phyloP scores from a whole-genome alignment of 768 basidiomycete genomes.

The Rhodotorula toruloides region DNA sequence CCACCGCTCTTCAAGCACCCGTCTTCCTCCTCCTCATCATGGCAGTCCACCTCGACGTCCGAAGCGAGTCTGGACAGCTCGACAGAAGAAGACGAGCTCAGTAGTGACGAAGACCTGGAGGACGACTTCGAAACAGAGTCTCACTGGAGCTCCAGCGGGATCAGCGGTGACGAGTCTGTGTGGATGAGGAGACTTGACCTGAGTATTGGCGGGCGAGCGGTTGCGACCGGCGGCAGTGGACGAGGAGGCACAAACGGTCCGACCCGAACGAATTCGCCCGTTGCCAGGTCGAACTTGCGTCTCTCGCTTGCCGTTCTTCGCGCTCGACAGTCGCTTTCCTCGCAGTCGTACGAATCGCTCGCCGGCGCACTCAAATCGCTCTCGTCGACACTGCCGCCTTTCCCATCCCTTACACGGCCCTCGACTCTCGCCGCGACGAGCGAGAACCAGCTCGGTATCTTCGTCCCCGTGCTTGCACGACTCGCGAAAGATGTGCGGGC shows the following conservation, averaged over 20 bases:
- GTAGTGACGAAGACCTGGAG: too few species aligned
- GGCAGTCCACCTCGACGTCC: too few species aligned
- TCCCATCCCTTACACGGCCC: background rate
- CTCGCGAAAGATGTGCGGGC: conserved; percentile 3
- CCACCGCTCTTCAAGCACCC: too few species aligned
- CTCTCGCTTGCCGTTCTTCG: conserved; percentile 29
- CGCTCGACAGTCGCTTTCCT: conserved; percentile 4
- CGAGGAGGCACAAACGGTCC: background rate
- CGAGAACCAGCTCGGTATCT: conserved; percentile 9
- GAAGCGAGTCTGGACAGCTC: too few species aligned
- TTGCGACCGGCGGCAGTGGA: background rate
- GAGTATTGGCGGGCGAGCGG: too few species aligned
- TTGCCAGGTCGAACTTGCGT: conserved; percentile 7
- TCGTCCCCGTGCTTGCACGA: conserved; percentile 13
- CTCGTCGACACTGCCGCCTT: background rate
- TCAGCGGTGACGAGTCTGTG: too few species aligned
- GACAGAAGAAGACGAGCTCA: too few species aligned
- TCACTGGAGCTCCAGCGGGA: too few species aligned
- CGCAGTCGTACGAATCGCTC: background rate
- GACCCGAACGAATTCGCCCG: background rate
- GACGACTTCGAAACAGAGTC: too few species aligned
- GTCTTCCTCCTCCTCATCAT: too few species aligned
- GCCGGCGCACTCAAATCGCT: conserved; percentile 7
- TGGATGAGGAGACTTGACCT: too few species aligned
- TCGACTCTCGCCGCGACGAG: background rate